Evolutionary conservation across 2,329 filamentous ascomycete genomes (phyloP).

Genomic region (Pseudogymnoascus sp.): DNA sequence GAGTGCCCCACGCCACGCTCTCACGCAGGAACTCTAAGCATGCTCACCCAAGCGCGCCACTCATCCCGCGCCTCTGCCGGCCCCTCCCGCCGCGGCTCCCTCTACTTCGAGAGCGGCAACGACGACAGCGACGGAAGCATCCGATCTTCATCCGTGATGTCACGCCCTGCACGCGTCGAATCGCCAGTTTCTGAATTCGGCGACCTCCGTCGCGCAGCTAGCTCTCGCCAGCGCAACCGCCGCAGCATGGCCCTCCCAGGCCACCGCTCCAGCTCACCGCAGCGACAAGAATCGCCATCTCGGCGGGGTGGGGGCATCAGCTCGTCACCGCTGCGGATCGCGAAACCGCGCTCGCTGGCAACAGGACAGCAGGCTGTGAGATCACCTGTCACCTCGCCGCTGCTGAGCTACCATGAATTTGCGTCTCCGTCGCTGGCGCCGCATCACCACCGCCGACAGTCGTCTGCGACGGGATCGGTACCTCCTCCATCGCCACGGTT

Average conservation of each 20-base stretch:
- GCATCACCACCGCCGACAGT: conserved; percentile 76
- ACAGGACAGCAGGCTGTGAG: conserved; percentile 56
- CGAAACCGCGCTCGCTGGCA: conserved; percentile 62
- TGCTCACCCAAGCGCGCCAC: conserved; percentile 40
- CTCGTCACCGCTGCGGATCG: conserved; percentile 77
- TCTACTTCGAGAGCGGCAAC: conserved; percentile 75
- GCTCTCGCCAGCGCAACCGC: conserved; percentile 74
- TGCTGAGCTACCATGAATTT: conserved; percentile 68
- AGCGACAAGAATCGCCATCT: conserved; percentile 81
- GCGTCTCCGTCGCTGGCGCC: conserved; percentile 60
- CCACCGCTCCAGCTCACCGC: conserved; percentile 56
- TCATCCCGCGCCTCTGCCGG: conserved; percentile 28
- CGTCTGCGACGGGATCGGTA: conserved; percentile 66
- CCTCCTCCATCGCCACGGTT: conserved; percentile 77
- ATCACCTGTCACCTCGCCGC: conserved; percentile 84
- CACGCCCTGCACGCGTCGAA: conserved; percentile 40
- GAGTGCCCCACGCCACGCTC: conserved; percentile 89
- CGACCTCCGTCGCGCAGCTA: conserved; percentile 64
- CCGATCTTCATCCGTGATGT: conserved; percentile 67
- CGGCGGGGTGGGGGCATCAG: conserved; percentile 49
- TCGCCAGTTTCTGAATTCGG: conserved; percentile 73
- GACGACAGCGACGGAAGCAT: conserved; percentile 82
- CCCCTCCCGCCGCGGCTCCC: conserved; percentile 65
- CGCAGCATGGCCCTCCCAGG: conserved; percentile 78
- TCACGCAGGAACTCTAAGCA: conserved; percentile 51